Conservation (phyloP, 495 filamentous ascomycete species). For the Aspergillus bridgeri region DNA sequence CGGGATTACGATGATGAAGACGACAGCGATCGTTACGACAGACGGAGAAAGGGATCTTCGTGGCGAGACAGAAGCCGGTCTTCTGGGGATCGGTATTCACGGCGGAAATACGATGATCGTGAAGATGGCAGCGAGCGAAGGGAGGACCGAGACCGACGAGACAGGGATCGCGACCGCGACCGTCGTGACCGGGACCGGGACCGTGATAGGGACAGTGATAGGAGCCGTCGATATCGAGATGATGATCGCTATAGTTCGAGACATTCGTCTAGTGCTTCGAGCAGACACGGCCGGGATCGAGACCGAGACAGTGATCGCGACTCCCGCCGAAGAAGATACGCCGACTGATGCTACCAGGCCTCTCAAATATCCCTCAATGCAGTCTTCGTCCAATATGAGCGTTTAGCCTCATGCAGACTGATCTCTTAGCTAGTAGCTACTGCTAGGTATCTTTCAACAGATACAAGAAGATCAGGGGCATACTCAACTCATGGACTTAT, state of each 20-base stretch:
- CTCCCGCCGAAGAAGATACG: slow-evolving; percentile 32
- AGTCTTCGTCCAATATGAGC: neutral
- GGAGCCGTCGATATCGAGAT: slow-evolving; percentile 28
- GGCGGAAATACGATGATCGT: slow-evolving; percentile 30
- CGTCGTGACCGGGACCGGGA: slow-evolving; percentile 31
- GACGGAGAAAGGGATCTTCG: slow-evolving; percentile 28
- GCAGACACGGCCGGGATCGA: slow-evolving; percentile 25
- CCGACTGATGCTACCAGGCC: slow-evolving; percentile 19
- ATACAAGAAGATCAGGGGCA: neutral
- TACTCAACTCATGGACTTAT: neutral
- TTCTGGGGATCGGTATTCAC: slow-evolving; percentile 30
- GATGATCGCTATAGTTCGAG: slow-evolving; percentile 35
- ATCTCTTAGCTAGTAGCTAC: neutral
- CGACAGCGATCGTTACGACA: slow-evolving; percentile 23
- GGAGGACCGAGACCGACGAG: slow-evolving; percentile 28
- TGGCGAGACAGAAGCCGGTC: slow-evolving; percentile 30
- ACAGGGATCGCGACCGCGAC: slow-evolving; percentile 27
- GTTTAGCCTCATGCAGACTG: neutral
- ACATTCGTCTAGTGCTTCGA: slow-evolving; percentile 27
- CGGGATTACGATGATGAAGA: slow-evolving; percentile 29
- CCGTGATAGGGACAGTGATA: slow-evolving; percentile 24
- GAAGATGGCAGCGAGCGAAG: slow-evolving; percentile 11
- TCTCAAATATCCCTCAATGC: neutral
- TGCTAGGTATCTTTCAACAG: neutral
- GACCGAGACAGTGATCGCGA: slow-evolving; percentile 31